These are phyloP conservation scores for Macrotyloma uniflorum DNA, from an alignment of 306 rosid species.

Conservation along the genomic window DNA sequence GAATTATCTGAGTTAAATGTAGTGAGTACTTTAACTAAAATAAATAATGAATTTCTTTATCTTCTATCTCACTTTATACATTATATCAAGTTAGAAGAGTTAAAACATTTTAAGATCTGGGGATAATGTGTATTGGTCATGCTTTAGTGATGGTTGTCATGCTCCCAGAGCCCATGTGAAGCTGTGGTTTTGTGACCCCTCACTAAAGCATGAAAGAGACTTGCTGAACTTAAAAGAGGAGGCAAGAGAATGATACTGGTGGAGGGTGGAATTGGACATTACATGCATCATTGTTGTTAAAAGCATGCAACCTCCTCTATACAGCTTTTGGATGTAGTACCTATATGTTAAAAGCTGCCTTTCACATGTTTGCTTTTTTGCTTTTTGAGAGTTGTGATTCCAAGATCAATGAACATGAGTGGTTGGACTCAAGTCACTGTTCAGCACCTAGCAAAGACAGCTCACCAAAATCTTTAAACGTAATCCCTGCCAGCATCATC, in stretches of 20 bases:
- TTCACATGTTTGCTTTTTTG: conserved; percentile 65
- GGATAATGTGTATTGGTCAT: not conserved
- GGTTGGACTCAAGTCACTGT: conserved; percentile 38
- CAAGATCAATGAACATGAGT: conserved; percentile 38
- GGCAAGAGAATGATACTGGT: conserved; percentile 43
- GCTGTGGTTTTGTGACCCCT: conserved; percentile 37
- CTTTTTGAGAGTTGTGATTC: conserved; percentile 54
- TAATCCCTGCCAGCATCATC: conserved; percentile 35
- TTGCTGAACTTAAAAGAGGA: conserved; percentile 39
- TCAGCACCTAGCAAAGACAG: conserved; percentile 32
- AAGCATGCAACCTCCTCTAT: conserved; percentile 49
- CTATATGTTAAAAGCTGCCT: conserved; percentile 60
- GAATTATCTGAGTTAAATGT: not conserved
- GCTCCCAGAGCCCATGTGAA: conserved; percentile 47
- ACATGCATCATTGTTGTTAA: conserved; percentile 52
- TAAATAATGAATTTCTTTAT: not conserved
- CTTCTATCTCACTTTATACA: not conserved
- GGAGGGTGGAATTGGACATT: conserved; percentile 49
- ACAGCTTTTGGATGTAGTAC: conserved; percentile 47
- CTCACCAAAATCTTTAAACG: conserved; percentile 44
- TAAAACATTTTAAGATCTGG: not conserved
- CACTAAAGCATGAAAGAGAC: conserved; percentile 49
- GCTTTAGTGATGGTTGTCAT: conserved; percentile 26
- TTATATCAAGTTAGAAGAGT: not conserved
- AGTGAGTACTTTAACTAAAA: not conserved